These are phyloP conservation scores for Diplocarpon rosae DNA, from an alignment of 2,329 filamentous ascomycete genomes.

Conservation along the genomic window DNA sequence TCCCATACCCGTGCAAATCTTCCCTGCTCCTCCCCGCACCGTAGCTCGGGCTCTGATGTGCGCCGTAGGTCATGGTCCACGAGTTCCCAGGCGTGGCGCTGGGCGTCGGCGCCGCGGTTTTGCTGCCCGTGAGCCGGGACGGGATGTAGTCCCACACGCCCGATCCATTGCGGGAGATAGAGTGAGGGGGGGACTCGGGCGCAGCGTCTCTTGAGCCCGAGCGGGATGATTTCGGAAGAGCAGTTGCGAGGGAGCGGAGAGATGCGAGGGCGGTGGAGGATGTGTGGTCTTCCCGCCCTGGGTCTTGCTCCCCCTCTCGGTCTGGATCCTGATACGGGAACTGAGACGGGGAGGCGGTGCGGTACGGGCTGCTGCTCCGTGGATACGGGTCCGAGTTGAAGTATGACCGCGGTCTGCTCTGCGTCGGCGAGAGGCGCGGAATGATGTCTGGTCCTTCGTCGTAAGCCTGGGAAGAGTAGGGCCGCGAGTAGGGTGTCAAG, in stretches of 20 bases:
- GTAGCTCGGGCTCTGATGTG: constrained; percentile 13
- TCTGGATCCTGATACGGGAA: no score
- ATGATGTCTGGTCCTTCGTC: constrained; percentile 50
- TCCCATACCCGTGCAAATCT: constrained; percentile 17
- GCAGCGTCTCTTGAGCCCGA: constrained; percentile 10
- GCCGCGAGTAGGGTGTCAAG: constrained; percentile 21
- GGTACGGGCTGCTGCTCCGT: no score
- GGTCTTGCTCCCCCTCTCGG: no score
- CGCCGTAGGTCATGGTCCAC: constrained; percentile 10
- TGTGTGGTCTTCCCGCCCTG: no score
- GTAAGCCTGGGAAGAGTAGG: constrained; percentile 31
- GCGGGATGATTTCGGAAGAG: constrained; percentile 14
- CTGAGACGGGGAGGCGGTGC: no score
- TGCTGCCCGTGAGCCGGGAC: constrained; percentile 13
- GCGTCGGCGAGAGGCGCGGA: constrained; percentile 51
- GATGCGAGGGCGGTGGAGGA: constrained; percentile 22
- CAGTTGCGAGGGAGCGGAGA: constrained; percentile 22
- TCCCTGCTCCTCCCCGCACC: constrained; percentile 16
- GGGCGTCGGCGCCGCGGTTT: constrained; percentile 17
- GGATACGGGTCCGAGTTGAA: constrained; percentile 35
- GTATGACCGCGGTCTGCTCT: constrained; percentile 47
- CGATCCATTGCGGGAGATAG: constrained; percentile 16
- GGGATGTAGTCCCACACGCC: constrained; percentile 26
- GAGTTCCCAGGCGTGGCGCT: constrained; percentile 19
- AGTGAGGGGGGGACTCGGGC: constrained; percentile 10